Evolutionary conservation across 805 yeast species (phyloP).

Genomic region (Saccharomycopsis vini): DNA sequence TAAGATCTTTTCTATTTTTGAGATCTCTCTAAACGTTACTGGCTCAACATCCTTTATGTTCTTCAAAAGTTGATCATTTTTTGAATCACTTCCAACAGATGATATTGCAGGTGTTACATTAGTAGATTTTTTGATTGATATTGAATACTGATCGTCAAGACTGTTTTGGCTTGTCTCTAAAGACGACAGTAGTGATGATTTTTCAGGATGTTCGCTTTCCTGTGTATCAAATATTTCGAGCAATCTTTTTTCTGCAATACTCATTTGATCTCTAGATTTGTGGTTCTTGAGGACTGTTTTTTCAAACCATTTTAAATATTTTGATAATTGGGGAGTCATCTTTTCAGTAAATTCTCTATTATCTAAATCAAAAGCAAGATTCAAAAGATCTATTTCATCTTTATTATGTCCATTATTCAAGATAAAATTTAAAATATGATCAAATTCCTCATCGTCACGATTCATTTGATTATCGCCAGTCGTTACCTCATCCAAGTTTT

Average conservation of each 20-base stretch:
- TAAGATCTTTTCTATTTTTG: slow-evolving; percentile 12
- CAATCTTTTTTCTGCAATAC: slow-evolving; percentile 21
- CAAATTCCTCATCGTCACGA: slow-evolving; percentile 26
- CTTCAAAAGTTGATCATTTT: not conserved
- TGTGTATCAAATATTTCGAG: slow-evolving; percentile 21
- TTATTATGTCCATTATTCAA: slow-evolving; percentile 22
- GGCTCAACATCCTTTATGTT: not conserved
- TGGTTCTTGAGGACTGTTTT: slow-evolving; percentile 25
- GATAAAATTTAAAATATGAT: slow-evolving; percentile 19
- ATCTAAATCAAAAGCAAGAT: slow-evolving; percentile 14
- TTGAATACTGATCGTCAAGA: not conserved
- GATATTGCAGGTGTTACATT: not conserved
- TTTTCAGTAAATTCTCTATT: slow-evolving; percentile 21
- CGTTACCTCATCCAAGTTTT: not conserved
- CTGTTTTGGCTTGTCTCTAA: not conserved
- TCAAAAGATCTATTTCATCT: slow-evolving; percentile 14
- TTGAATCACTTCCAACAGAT: not conserved
- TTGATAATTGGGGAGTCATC: slow-evolving; percentile 39
- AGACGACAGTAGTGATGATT: too few relatives aligned
- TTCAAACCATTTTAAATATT: slow-evolving; percentile 45
- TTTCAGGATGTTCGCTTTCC: too few relatives aligned
- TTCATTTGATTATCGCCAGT: slow-evolving; percentile 1
- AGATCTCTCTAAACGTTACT: slow-evolving; percentile 4
- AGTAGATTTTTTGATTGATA: too few relatives aligned
- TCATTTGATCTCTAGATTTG: slow-evolving; percentile 24